Evolutionary conservation across 345 rosid genomes (phyloP), one percentile per base, ranked within the genome.

Genomic region (Conringia planisiliqua): DNA sequence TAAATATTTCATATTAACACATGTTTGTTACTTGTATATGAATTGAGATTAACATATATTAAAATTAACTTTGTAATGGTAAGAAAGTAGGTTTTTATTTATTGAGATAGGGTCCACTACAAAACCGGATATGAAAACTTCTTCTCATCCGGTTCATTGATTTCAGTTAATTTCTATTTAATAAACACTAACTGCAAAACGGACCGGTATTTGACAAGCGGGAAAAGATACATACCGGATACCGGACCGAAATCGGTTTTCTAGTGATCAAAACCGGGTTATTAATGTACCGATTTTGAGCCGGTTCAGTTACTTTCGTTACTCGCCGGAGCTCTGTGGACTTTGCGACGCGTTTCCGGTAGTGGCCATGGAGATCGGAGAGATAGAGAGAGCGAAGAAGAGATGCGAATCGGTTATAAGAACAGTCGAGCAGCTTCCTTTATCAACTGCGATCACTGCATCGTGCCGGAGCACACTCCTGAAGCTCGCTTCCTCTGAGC

Each of bases 401-500:
- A 78, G 95, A 82, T 91, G 96, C 79, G 32, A 67, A 62, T 75
- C 59, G 10, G 79, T 86, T 24, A 83, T 86, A 10, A 72, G 78
- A 4, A 74, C 70, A n/a, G 79, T 94, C 30, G 77, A 71, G 35
- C 65, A 61, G 24, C 76, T 89, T 38, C 82, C 87, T 7, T 4
- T 29, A n/a, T 78, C 65, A 68, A 74, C 79, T 55, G 30, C 56
- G 3, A 78, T 83, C 57, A 71, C 85, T 40, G 61, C 57, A 32
- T 79, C 87, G 0, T 88, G 89, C 82, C 82, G 64, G 35, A 86
- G 80, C 76, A 88, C 96, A 60, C 93, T 94, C 79, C 84, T 83
- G 71, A 86, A 84, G 66, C 82, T 91, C 50, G 92, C 85, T 57
- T 76, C 68, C 55, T 85, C 97, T 39, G 98, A 94, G 78, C 93